Percentiles rank a stretch among this genome's conserved stretches.
phyloP scores from a whole-genome alignment of 352 stramenopile species.

The Phytopythium cucurbitacearum region DNA sequence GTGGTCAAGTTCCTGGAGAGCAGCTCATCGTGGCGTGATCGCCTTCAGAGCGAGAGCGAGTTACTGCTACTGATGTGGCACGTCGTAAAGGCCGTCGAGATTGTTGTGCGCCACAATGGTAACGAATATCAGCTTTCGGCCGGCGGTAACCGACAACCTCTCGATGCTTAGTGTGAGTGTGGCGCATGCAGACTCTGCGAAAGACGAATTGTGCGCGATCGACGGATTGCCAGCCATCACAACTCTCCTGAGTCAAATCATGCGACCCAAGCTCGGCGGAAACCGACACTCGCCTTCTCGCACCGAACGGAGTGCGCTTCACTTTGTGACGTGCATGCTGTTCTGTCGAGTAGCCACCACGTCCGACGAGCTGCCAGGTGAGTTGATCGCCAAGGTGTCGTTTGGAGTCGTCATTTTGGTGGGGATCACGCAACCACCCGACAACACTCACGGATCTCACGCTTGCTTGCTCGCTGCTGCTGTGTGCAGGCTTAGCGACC shows the following conservation, averaged over 20 bases:
- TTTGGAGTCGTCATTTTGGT: neutral
- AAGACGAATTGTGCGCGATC: slow-evolving; percentile 32
- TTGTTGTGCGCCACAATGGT: slow-evolving; percentile 35
- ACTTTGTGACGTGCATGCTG: slow-evolving; percentile 49
- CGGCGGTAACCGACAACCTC: too few species aligned
- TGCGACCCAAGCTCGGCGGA: neutral
- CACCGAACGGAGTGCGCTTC: slow-evolving; percentile 19
- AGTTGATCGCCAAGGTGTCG: neutral
- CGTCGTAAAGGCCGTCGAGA: slow-evolving; percentile 46
- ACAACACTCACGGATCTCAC: neutral
- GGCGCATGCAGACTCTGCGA: slow-evolving; percentile 24
- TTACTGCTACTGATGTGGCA: slow-evolving; percentile 45
- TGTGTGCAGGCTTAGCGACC: slow-evolving; percentile 9
- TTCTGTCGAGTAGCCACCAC: slow-evolving; percentile 34
- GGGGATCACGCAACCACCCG: too few species aligned
- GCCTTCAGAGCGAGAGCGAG: slow-evolving; percentile 5
- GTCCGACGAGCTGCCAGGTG: slow-evolving; percentile 17
- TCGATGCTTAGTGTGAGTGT: neutral
- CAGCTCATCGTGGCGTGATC: neutral
- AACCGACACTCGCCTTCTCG: too few species aligned
- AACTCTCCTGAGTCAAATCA: neutral
- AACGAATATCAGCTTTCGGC: neutral
- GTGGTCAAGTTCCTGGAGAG: slow-evolving; percentile 29
- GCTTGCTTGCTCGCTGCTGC: neutral
- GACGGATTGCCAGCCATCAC: neutral